Evolutionary conservation across 2,329 filamentous ascomycete species (phyloP).

Genomic region (Aspergillus fructus): DNA sequence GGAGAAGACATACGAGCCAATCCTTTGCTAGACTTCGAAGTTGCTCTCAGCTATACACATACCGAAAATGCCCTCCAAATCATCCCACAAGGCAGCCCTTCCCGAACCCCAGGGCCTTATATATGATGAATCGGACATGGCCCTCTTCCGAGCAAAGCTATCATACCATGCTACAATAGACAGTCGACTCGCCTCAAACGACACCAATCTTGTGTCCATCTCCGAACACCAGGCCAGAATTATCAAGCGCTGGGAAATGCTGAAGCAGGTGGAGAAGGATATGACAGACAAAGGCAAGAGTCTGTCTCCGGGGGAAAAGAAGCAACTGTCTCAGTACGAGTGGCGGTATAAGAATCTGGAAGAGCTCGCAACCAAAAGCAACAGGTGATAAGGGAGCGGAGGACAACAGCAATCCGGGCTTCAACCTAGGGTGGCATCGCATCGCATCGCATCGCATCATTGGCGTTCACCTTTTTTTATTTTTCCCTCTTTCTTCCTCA

Average conservation of each 20-base stretch:
- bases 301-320: slow-evolving; percentile 31
- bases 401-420: not conserved
- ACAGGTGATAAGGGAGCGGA: slow-evolving; percentile 8
- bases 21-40: not conserved
- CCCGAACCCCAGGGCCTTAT: slow-evolving; percentile 35
- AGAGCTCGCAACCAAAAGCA: slow-evolving; percentile 29
- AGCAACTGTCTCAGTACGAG: slow-evolving; percentile 33
- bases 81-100: slow-evolving; percentile 20
- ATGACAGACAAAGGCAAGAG: slow-evolving; percentile 31
- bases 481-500: too few species aligned
- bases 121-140: slow-evolving; percentile 40
- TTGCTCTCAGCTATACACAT: not conserved
- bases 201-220: slow-evolving; percentile 34
- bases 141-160: slow-evolving; percentile 36
- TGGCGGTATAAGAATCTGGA: slow-evolving; percentile 37
- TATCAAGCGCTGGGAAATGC: slow-evolving; percentile 37
- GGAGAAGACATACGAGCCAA: not conserved
- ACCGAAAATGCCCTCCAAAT: slow-evolving; percentile 25
- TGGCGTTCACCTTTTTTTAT: slow-evolving; percentile 22
- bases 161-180: slow-evolving; percentile 37
- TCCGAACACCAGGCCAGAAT: slow-evolving; percentile 34
- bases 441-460: slow-evolving; percentile 24
- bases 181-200: slow-evolving; percentile 30
- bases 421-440: not conserved
- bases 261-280: slow-evolving; percentile 35